Evolutionary conservation across 164 flowering plant species (phyloP), one percentile per base, ranked within the genome.

Genomic region (Macadamia tetraphylla): DNA sequence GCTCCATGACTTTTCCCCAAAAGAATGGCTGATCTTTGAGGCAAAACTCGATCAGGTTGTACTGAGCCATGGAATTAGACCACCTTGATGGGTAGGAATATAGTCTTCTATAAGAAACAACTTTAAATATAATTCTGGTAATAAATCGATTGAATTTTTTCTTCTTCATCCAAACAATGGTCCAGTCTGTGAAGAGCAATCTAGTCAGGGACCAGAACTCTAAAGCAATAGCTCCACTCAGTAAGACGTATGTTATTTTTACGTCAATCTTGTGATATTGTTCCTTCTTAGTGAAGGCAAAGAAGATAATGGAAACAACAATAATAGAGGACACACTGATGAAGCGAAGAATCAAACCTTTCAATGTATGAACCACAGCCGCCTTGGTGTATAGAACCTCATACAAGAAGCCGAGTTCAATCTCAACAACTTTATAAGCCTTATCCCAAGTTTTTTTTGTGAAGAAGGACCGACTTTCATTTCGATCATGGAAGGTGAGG

Each of bases 331-430:
- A 31, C 9, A 60, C 8, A 32, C 63, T 60, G 18, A 60, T 10
- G n/a, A 32, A 31, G 42, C 44, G 42, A n/a, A 60, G 44, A 32
- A 60, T 31, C 44, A 4, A 32, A 15, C 63, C 63, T 60, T 1
- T 13, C 8, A 32, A 8, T 11, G 63, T 60, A 57, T 58, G 53
- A 57, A 73, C 35, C 11, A 63, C 63, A 30, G 49, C 40, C 8
- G 60, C 43, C 59, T 73, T 73, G 59, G 70, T 73, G 59, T 53
- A 67, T 11, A 72, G 51, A 9, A 60, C 46, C 0, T 66, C 70
- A 23, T 67, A 72, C 31, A 72, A 23, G 14, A 67, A 63, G 12
- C 60, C 56, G 59, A 71, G 73, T 32, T 71, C 73, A 30, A 65
- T 46, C 49, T 64, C 64, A 3, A 71, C 10, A 0, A 71, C 29